Conservation (phyloP, 116 monocot species). For the Phalaenopsis hybrid region DNA sequence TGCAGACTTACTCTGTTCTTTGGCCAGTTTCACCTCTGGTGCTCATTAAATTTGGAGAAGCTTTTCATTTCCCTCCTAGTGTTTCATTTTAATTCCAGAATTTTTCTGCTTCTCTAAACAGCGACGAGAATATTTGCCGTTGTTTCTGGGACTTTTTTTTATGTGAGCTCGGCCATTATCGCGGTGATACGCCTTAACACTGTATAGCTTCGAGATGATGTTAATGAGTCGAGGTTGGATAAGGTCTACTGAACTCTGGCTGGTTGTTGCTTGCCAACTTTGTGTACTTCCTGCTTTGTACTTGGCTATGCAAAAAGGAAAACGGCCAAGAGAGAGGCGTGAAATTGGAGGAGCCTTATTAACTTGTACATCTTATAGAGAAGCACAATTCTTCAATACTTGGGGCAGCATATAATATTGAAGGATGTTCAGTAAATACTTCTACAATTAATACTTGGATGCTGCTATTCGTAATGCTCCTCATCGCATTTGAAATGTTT, state of each 20-base stretch:
- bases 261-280: slow-evolving; percentile 17
- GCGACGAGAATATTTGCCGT: slow-evolving; percentile 21
- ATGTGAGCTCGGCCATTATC: slow-evolving; percentile 21
- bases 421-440: too few relatives aligned
- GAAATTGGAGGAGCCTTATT: neutral
- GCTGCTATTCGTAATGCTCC: too few relatives aligned
- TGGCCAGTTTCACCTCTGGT: slow-evolving; percentile 29
- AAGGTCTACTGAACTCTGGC: slow-evolving; percentile 43
- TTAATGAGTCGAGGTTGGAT: slow-evolving; percentile 26
- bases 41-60: slow-evolving; percentile 22
- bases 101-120: slow-evolving; percentile 25
- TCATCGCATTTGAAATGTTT: too few relatives aligned
- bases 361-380: neutral
- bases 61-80: slow-evolving; percentile 29
- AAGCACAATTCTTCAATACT: too few relatives aligned
- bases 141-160: slow-evolving; percentile 17
- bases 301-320: slow-evolving; percentile 17
- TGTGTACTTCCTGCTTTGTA: slow-evolving; percentile 24
- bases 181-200: slow-evolving; percentile 8
- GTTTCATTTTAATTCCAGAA: slow-evolving; percentile 35
- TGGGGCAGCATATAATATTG: too few relatives aligned
- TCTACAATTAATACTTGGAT: too few relatives aligned
- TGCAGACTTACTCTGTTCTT: slow-evolving; percentile 15
- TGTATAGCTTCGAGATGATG: slow-evolving; percentile 33
- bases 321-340: neutral